Base-by-base conservation (phyloP, 2,329 filamentous ascomycete species). In the Fusarium goolgardi region DNA sequence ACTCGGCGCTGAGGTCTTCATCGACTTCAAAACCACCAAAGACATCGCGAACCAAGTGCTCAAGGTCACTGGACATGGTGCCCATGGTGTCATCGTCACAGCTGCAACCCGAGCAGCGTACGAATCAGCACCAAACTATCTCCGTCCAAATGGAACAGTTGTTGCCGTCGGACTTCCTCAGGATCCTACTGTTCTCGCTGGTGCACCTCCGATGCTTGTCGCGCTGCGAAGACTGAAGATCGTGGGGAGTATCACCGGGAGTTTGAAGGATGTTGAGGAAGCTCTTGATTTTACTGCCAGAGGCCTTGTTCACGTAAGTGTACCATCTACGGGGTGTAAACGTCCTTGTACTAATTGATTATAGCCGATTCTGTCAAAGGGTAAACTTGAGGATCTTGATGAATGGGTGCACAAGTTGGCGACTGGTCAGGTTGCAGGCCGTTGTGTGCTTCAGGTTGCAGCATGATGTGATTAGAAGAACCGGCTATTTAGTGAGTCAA, bases 51-150 rank as follows among this genome's bases (percentile, higher is more conserved):
- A 86, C 71, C 92, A 95, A 71, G 92, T 97, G 2, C 56, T 55
- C 56, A 91, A 93, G 81, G 87, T 88, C 31, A 84, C 88, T 64
- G 91, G 90, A 16, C 84, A 92, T n/a, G 94, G 94, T 43, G 93
- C 94, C 2, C 92, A 97, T 71, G 94, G 92, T 15, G 93, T 96
- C 50, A 84, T 97, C 65, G 84, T 97, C 20, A 88, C 97, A 39
- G 94, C 94, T 50, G 93, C 92, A 44, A 88, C 85, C 69, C 93
- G 97, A 84, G 92, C 90, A 81, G 94, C 94, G n/a, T 97, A 97
- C 86, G 93, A 97, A 81, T 93, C 97, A 81, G 94, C 94, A 11
- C 88, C 91, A 34, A 89, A 86, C 77, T 97, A 96, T 78, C 89
- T 96, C 53, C 90, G 94, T 47, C 87, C 92, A 37, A 88, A 90